phyloP scores from a whole-genome alignment of 139 green algal species.

The Volvox africanus region DNA sequence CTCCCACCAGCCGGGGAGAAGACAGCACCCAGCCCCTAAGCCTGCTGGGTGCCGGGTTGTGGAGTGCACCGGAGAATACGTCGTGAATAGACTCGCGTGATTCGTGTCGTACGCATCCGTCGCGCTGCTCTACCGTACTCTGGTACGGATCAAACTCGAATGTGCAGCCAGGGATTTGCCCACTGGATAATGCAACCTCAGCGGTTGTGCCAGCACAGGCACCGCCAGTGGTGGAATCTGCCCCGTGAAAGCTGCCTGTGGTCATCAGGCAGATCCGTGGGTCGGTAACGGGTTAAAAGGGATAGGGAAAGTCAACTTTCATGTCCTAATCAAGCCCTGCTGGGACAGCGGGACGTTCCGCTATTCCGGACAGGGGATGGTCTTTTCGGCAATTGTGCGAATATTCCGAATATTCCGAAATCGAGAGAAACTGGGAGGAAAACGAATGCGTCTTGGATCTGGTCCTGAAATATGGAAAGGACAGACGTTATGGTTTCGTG shows the following conservation, averaged over 20 bases:
- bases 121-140: not conserved
- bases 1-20: not conserved
- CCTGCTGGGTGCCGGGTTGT: not conserved
- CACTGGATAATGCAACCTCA: not conserved
- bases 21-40: not conserved
- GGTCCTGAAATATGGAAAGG: not conserved
- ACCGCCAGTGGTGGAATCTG: not conserved
- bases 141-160: slow-evolving; percentile 4
- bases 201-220: not conserved
- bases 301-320: too few relatives aligned
- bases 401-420: too few relatives aligned
- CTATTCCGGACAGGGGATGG: too few relatives aligned
- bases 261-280: too few relatives aligned
- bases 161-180: not conserved
- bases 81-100: not conserved
- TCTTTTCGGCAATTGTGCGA: too few relatives aligned
- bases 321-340: too few relatives aligned
- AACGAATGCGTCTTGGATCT: too few relatives aligned
- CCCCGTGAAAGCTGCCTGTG: not conserved
- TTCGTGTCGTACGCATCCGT: not conserved
- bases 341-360: too few relatives aligned
- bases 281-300: too few relatives aligned
- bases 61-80: not conserved
- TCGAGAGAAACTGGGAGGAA: too few relatives aligned
- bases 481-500: too few relatives aligned